These are phyloP conservation scores for Marsdenia floribunda DNA, from an alignment of 257 asterid genomes.

Conservation along the genomic window DNA sequence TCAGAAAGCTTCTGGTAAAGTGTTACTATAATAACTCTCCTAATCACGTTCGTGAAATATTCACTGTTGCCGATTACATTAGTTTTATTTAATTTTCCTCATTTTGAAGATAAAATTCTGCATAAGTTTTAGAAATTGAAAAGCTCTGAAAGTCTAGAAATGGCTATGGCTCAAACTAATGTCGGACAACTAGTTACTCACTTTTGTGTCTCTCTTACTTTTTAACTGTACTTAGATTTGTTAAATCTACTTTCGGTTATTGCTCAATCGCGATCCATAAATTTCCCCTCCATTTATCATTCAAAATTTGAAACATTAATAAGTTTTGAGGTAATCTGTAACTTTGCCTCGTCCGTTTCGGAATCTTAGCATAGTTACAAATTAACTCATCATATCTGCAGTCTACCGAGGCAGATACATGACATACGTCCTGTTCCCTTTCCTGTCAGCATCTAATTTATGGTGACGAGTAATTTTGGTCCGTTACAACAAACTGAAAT, in stretches of 20 bases:
- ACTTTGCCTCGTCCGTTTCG: background rate
- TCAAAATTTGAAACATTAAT: constrained; percentile 7
- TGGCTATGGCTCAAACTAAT: background rate
- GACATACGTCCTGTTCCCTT: background rate
- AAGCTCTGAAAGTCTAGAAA: background rate
- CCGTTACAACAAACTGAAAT: background rate
- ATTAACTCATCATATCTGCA: background rate
- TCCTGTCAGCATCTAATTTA: background rate
- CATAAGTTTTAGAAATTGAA: background rate
- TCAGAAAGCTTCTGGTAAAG: constrained; percentile 54
- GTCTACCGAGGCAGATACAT: background rate
- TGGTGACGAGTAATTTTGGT: background rate
- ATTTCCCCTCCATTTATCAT: background rate
- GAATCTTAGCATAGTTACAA: background rate
- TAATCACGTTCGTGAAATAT: background rate
- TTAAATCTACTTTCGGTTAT: background rate
- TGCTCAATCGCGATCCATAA: background rate
- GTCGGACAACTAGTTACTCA: background rate
- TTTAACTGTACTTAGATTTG: background rate
- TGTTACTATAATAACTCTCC: background rate
- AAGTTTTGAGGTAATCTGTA: background rate
- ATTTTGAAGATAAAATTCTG: background rate
- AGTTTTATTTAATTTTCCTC: background rate
- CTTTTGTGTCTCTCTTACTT: background rate
- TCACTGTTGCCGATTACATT: background rate